A percentile compares a stretch with the other conserved stretches of the same genome.
phyloP scores from a whole-genome alignment of 75 land plant genomes.

The Chamaecyparis obtusa region DNA sequence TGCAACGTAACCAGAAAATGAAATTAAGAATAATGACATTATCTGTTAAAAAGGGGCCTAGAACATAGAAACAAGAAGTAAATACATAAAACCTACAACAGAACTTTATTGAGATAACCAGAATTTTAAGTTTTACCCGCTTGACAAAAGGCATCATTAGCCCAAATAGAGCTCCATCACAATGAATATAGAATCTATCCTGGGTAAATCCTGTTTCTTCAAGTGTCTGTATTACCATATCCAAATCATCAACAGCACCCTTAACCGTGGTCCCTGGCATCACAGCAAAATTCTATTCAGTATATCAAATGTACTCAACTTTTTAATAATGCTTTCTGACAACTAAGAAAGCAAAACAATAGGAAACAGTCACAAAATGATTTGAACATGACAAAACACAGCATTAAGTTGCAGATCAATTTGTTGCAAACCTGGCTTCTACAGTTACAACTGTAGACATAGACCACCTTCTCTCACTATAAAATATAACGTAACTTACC shows the following conservation, averaged over 20 bases:
- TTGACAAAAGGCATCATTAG: constrained; percentile 99
- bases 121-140: constrained; percentile 44
- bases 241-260: constrained; percentile 99
- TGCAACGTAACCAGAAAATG: constrained; percentile 26
- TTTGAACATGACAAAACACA: neutral
- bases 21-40: neutral
- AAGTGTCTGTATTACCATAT: constrained; percentile 80
- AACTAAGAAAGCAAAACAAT: neutral
- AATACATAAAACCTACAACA: neutral
- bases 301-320: neutral
- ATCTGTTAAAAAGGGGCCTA: neutral
- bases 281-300: neutral
- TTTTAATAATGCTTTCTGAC: neutral
- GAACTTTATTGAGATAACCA: neutral
- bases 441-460: neutral
- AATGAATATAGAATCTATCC: constrained; percentile 93
- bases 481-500: constrained; percentile 37
- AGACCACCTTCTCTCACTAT: neutral
- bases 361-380: neutral
- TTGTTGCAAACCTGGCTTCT: neutral
- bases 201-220: constrained; percentile 80
- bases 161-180: constrained; percentile 98
- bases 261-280: constrained; percentile 94
- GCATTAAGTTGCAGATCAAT: neutral
- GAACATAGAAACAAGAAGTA: neutral